Base-by-base conservation (phyloP, 2,329 filamentous ascomycete species). In the Botryosphaeria dothidea region DNA sequence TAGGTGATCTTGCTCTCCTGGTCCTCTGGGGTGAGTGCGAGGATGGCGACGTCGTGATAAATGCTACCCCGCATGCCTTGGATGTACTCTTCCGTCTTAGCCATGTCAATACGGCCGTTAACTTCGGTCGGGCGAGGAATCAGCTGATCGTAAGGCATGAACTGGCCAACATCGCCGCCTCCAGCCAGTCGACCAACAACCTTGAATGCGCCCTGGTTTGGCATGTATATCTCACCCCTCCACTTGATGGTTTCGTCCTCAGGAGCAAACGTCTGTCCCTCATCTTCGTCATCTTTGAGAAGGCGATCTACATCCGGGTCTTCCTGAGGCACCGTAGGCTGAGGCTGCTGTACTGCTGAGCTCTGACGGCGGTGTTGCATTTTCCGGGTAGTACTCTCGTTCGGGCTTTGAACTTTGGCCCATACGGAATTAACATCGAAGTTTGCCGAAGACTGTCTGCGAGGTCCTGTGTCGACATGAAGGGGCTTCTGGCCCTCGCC, bases 301-400 rank as follows among this genome's bases (percentile, higher is more conserved):
- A 99, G 83, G 45, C 92, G 88, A 75, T 99, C 95, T 21, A 99
- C 92, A 66, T 98, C 95, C 2, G 91, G 86, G 75, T 99, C 94
- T 15, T 91, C 87, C 70, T 77, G 69, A 46, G 79, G 77, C 23
- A 66, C 67, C 38, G 81, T 78, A 63, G 73, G 17, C 31, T 49
- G 45, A 19, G 46, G 45, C 25, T 65, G 63, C 23, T 60, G 63
- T 13, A 52, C 81, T 71, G 38, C 38, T 13, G 68, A 82, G 77
- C 72, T 85, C 79, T 74, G 52, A 82, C 68, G 83, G 75, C 80
- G 63, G 78, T 82, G 75, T 45, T 67, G 81, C 77, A 66, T 74
- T 79, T 70, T 74, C 77, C 62, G 60, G 41, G 41, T 19, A 9
- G 81, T 77, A 31, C 80, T 81, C 45, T 77, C 74, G 52, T 83